A percentile compares a stretch with the other conserved stretches of the same genome.
Evolutionary conservation across 257 asterid species (phyloP).

Genomic region (Solanum sparsipilum): DNA sequence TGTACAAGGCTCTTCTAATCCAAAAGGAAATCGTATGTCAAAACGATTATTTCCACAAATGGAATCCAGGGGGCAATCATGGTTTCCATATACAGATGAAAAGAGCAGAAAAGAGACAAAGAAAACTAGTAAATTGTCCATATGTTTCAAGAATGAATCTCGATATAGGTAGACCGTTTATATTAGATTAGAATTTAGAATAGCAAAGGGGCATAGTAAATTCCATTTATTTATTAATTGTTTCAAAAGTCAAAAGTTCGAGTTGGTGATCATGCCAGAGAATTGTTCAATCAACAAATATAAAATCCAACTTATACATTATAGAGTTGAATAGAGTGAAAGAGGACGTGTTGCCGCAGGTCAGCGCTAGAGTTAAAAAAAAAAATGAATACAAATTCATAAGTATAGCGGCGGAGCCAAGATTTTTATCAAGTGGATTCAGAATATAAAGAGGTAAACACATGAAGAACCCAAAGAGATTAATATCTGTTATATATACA

Average conservation of each 20-base stretch:
- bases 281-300: not conserved
- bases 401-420: not conserved
- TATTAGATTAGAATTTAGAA: not conserved
- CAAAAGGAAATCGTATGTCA: conserved; percentile 6
- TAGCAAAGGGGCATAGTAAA: not conserved
- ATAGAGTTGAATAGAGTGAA: not conserved
- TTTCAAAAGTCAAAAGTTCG: not conserved
- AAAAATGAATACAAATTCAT: not conserved
- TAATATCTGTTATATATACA: too few species aligned
- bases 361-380: not conserved
- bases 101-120: not conserved
- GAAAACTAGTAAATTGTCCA: not conserved
- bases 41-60: not conserved
- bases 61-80: conserved; percentile 18
- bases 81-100: conserved; percentile 14
- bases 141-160: not conserved
- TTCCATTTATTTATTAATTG: not conserved
- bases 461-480: not conserved
- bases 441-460: not conserved
- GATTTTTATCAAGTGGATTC: not conserved
- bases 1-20: not conserved
- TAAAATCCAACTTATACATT: not conserved
- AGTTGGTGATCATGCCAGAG: not conserved
- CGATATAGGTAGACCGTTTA: not conserved
- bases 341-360: not conserved